phyloP scores from a whole-genome alignment of 108 stramenopile species.

The Skeletonema costatum region DNA sequence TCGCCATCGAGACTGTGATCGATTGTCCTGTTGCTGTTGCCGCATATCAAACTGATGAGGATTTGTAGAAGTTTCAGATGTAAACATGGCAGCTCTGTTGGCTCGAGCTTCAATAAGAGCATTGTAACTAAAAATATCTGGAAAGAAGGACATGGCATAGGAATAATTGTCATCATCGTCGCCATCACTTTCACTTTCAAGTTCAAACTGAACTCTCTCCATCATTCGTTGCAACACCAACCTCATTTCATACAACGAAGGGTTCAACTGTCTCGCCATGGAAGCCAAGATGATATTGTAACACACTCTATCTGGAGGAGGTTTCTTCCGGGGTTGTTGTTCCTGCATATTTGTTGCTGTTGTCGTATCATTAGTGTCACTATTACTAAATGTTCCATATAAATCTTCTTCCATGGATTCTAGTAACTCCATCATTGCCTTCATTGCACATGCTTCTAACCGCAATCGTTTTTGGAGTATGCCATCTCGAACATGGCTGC shows the following conservation, averaged over 20 bases:
- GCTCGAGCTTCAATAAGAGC: conserved; percentile 46
- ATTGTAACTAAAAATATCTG: conserved; percentile 41
- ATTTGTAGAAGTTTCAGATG: not conserved
- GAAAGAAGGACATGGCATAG: conserved; percentile 29
- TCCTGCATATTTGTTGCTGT: not conserved
- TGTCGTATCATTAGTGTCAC: not conserved
- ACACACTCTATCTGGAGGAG: conserved; percentile 37
- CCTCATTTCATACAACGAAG: conserved; percentile 45
- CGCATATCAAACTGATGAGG: not conserved
- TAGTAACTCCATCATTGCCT: conserved; percentile 40
- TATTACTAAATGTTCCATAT: conserved; percentile 15
- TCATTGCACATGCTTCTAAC: conserved; percentile 34
- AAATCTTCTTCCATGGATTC: conserved; percentile 47
- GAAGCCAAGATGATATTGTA: conserved; percentile 41
- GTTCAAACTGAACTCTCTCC: conserved; percentile 39
- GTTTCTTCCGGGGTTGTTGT: conserved; percentile 6
- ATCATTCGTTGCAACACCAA: conserved; percentile 41
- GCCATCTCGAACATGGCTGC: not conserved
- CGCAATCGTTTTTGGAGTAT: conserved; percentile 17
- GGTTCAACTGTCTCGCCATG: conserved; percentile 40
- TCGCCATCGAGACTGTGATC: not conserved
- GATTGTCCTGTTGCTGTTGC: not conserved
- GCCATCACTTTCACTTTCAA: conserved; percentile 8
- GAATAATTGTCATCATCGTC: conserved; percentile 2
- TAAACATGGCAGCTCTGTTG: conserved; percentile 38